Evolutionary conservation across 805 yeast species (phyloP), one percentile per base, ranked within the genome.

Genomic region (Groenewaldozyma tartarivorans): DNA sequence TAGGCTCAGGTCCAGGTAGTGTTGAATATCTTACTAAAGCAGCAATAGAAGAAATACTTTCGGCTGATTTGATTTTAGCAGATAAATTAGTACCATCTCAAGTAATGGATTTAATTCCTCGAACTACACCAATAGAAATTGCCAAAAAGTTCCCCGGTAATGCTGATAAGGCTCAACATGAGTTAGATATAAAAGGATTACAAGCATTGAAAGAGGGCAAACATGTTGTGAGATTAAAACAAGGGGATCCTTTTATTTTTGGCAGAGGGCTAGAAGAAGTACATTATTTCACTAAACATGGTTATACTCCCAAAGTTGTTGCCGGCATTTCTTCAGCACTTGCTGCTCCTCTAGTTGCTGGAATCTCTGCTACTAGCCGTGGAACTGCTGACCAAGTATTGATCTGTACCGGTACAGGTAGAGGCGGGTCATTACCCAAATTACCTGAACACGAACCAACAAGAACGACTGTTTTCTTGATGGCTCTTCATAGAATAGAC

Each of bases 261-360:
- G 97, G 97, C 3, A 75, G 97, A 48, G 97, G 97, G 34, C 96
- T 95, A 32, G 97, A 90, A 62, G 97, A 90, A 55, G 84, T 60
- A 57, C 52, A 74, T 6, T 88, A 68, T 56, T 90, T 90, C 60
- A 54, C 68, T 21, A 52, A 67, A 18, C 72, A 80, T 51, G 95
- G 95, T 0, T 85, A 54, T 51, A 67, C 58, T 16, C 94, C 95
- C 13, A 51, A 58, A 4, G 95, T 90, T 1, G 55, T 90, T 7
- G 90, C 96, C 0, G 97, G 97, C 2, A 69, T 90, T 40, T 79
- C 95, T 4, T 84, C 95, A 3, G 94, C 96, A 0, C 68, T 90
- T 36, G 82, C 94, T 0, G 88, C 95, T 0, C 87, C 96, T 0
- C 79, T 85, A 13, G 69, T 77, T 34, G 79, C 95, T 0, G 71